Evolutionary conservation across 2,329 filamentous ascomycete genomes (phyloP).

Genomic region (Fusarium avenaceum): DNA sequence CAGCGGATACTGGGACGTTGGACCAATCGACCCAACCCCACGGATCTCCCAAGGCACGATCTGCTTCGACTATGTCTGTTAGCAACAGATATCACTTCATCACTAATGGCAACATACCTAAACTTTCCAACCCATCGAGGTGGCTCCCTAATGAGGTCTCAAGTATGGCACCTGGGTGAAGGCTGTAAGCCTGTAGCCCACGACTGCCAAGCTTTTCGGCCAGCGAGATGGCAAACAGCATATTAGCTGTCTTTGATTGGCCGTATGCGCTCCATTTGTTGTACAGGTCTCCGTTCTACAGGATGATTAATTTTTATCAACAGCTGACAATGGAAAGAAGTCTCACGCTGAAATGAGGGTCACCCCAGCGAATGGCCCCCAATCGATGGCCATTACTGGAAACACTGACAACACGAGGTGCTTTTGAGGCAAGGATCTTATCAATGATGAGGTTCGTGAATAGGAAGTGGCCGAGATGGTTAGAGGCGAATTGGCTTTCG

Average conservation of each 20-base stretch:
- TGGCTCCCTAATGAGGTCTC: constrained; percentile 7
- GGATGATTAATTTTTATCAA: fast-evolving
- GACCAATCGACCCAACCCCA: constrained; percentile 27
- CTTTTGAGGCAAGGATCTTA: neutral
- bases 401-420: constrained; percentile 21
- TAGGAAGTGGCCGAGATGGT: constrained; percentile 20
- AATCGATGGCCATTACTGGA: constrained; percentile 18
- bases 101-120: neutral
- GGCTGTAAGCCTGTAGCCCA: constrained; percentile 17
- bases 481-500: constrained; percentile 20
- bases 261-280: constrained; percentile 25
- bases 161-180: constrained; percentile 21
- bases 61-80: constrained; percentile 4
- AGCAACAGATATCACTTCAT: fast-evolving
- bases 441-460: constrained; percentile 21
- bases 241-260: constrained; percentile 30
- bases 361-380: constrained; percentile 19
- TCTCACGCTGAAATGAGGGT: constrained; percentile 11
- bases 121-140: neutral
- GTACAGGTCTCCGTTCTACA: constrained; percentile 11
- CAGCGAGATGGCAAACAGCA: constrained; percentile 29
- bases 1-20: neutral
- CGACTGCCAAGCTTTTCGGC: constrained; percentile 31
- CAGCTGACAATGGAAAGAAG: too few relatives aligned
- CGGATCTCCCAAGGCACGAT: constrained; percentile 17